These are phyloP conservation scores for Boletus rubescentipes DNA, from an alignment of 768 basidiomycete genomes.

Conservation along the genomic window DNA sequence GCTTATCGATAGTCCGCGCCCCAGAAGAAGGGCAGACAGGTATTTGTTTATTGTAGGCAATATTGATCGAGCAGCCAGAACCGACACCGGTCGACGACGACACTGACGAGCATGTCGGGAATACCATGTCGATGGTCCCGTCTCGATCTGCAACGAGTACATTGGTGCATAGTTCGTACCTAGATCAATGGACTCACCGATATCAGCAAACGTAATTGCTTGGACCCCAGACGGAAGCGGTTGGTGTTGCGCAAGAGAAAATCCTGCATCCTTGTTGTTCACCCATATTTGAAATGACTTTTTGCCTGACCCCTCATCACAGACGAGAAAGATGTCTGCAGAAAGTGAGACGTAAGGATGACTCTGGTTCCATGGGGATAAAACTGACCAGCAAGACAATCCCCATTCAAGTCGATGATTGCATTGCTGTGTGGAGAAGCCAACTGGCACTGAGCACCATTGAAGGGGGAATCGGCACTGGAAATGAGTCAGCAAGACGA, in stretches of 20 bases:
- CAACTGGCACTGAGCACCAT: constrained; percentile 67
- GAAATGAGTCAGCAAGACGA: constrained; percentile 4
- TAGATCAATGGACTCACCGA: constrained; percentile 52
- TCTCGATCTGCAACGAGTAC: constrained; percentile 67
- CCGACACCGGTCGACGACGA: constrained; percentile 71
- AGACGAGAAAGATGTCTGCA: constrained; percentile 86
- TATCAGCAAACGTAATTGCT: constrained; percentile 84
- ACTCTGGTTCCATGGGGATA: not conserved
- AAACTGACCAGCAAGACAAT: constrained; percentile 81
- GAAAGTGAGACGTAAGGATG: not conserved
- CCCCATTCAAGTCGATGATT: constrained; percentile 90
- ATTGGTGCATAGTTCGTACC: not conserved
- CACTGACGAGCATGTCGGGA: constrained; percentile 78
- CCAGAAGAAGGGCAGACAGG: constrained; percentile 69
- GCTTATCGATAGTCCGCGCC: constrained; percentile 43
- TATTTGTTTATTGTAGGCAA: constrained; percentile 91
- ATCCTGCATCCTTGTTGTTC: constrained; percentile 78
- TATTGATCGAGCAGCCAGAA: constrained; percentile 76
- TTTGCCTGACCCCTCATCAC: constrained; percentile 58
- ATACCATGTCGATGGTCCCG: constrained; percentile 94
- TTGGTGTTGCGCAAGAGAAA: constrained; percentile 64
- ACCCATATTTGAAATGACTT: constrained; percentile 90
- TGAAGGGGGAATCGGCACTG: constrained; percentile 61
- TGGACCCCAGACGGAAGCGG: constrained; percentile 74
- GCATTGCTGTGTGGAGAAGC: constrained; percentile 93